Percentiles rank a stretch among this genome's conserved stretches.
phyloP scores from a whole-genome alignment of 106 monocot species.

The Dendrobium nobile region DNA sequence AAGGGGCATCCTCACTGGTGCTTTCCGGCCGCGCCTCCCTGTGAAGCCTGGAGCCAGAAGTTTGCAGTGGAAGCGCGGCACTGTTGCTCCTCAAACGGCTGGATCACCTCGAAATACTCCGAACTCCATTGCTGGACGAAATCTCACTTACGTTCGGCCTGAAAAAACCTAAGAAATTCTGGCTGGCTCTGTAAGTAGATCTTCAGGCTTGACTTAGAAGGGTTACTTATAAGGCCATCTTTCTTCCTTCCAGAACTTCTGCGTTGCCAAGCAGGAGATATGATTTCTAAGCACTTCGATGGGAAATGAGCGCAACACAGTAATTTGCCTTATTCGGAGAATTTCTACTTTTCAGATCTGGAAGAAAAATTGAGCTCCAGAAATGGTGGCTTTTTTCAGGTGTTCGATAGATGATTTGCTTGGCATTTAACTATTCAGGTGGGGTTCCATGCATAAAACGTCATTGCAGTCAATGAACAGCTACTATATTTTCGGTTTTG shows the following conservation, averaged over 20 bases:
- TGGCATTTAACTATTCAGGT: background rate
- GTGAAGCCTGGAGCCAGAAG: conserved; percentile 72
- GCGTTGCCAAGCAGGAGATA: background rate
- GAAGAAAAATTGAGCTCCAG: background rate
- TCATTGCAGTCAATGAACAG: background rate
- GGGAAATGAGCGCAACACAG: background rate
- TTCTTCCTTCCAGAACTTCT: background rate
- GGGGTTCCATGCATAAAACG: background rate
- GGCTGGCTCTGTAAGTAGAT: background rate
- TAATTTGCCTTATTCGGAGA: background rate
- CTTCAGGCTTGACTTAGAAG: background rate
- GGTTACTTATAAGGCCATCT: background rate
- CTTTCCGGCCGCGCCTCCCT: conserved; percentile 47
- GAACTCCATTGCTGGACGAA: conserved; percentile 17
- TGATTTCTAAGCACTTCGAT: background rate
- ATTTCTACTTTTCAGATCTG: background rate
- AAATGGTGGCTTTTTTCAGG: background rate
- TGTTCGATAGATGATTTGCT: background rate
- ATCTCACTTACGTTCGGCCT: conserved; percentile 71
- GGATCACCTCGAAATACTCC: conserved; percentile 14
- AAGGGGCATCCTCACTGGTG: conserved; percentile 35
- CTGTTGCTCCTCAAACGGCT: conserved; percentile 11
- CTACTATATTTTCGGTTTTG: background rate
- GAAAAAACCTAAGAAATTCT: conserved; percentile 34
- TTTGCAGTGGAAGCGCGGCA: conserved; percentile 86